These are phyloP conservation scores for Lodderomyces theae DNA, from an alignment of 1,139 yeast genomes.

Conservation along the genomic window DNA sequence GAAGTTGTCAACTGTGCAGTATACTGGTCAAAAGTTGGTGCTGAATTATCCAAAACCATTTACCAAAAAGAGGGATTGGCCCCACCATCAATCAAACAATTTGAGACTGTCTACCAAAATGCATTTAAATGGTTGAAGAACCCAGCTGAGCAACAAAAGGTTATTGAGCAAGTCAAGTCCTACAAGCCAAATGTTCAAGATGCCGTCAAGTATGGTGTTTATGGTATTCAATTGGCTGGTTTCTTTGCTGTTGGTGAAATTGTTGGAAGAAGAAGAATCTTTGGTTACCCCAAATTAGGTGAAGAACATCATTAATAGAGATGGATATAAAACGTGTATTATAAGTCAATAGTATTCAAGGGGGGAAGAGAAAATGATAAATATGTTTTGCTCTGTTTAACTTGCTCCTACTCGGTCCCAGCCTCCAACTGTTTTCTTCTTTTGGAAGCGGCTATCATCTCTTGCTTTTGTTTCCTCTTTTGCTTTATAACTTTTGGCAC, in stretches of 20 bases:
- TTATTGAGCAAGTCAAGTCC: conserved; percentile 37
- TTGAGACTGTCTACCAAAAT: conserved; percentile 70
- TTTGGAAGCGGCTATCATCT: conserved; percentile 81
- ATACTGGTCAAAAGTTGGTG: conserved; percentile 89
- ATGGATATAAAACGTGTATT: not conserved
- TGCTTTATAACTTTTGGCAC: conserved; percentile 71
- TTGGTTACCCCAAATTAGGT: conserved; percentile 70
- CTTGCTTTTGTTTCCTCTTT: conserved; percentile 59
- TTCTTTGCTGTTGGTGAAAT: conserved; percentile 94
- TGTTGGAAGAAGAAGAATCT: conserved; percentile 89
- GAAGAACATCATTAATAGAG: conserved; percentile 24
- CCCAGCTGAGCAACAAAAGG: conserved; percentile 48
- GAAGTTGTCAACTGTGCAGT: conserved; percentile 49
- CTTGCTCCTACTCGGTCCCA: not conserved
- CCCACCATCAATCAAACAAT: conserved; percentile 80
- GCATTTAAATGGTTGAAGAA: conserved; percentile 39
- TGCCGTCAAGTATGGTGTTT: conserved; percentile 67
- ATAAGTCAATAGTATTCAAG: too few species aligned
- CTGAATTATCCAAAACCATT: conserved; percentile 85
- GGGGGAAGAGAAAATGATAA: too few species aligned
- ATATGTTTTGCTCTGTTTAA: too few species aligned
- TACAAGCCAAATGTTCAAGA: conserved; percentile 56
- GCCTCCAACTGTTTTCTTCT: conserved; percentile 42
- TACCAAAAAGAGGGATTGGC: conserved; percentile 90
- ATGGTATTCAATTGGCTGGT: conserved; percentile 82